Evolutionary conservation across 805 yeast species (phyloP).

Genomic region (Monosporozyma yasuniensis): DNA sequence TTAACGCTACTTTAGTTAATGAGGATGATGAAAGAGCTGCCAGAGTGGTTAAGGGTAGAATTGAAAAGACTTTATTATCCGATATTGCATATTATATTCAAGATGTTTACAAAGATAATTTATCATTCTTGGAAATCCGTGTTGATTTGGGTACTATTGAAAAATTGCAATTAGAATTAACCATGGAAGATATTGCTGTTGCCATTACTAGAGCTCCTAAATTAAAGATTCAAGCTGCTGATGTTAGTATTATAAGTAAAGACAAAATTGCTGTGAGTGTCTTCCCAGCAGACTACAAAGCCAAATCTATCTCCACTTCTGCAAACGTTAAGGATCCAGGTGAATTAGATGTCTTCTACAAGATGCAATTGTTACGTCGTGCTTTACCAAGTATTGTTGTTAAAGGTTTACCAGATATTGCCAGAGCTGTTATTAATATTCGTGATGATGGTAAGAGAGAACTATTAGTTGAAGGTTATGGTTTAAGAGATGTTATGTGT

Average conservation of each 20-base stretch:
- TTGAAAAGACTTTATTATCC: slow-evolving; percentile 80
- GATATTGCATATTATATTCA: slow-evolving; percentile 87
- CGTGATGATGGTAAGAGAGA: slow-evolving; percentile 80
- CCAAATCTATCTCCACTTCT: slow-evolving; percentile 37
- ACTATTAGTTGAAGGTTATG: slow-evolving; percentile 94
- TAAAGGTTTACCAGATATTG: slow-evolving; percentile 82
- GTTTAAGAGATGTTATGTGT: slow-evolving; percentile 90
- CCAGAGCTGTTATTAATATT: slow-evolving; percentile 94
- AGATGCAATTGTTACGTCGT: slow-evolving; percentile 84
- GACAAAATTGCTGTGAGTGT: slow-evolving; percentile 62
- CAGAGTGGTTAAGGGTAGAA: slow-evolving; percentile 94
- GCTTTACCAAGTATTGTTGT: slow-evolving; percentile 81
- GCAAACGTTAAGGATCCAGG: slow-evolving; percentile 32
- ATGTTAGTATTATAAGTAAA: slow-evolving; percentile 57
- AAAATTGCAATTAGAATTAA: slow-evolving; percentile 79
- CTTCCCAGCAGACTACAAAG: slow-evolving; percentile 34
- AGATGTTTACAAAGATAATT: slow-evolving; percentile 79
- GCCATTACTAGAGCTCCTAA: slow-evolving; percentile 84
- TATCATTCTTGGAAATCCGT: slow-evolving; percentile 72
- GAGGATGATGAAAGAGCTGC: slow-evolving; percentile 96
- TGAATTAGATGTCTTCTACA: slow-evolving; percentile 58
- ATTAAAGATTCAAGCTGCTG: slow-evolving; percentile 67
- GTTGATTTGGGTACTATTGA: slow-evolving; percentile 81
- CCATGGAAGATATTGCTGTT: slow-evolving; percentile 72
- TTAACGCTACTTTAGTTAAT: slow-evolving; percentile 87